Percentiles rank a stretch among this genome's conserved stretches.
Evolutionary conservation across 2,329 filamentous ascomycete species (phyloP).

Genomic region (Lecanosticta acicola): DNA sequence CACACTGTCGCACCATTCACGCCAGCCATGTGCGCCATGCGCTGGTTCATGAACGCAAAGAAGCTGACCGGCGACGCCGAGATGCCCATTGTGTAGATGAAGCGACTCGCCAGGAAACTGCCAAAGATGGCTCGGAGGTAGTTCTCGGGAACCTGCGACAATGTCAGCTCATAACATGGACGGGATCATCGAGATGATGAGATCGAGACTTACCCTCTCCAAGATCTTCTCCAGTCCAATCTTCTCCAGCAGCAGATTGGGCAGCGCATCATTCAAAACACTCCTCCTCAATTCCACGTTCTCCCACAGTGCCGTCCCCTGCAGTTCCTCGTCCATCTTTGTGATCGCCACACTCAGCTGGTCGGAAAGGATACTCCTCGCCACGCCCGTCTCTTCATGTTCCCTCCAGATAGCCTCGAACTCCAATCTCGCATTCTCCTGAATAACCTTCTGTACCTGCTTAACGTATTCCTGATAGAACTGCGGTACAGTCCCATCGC

Average conservation of each 20-base stretch:
- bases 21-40: slow-evolving; percentile 39
- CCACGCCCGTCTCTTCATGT: slow-evolving; percentile 70
- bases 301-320: slow-evolving; percentile 86
- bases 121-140: slow-evolving; percentile 96
- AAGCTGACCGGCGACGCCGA: slow-evolving; percentile 94
- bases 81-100: slow-evolving; percentile 93
- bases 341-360: slow-evolving; percentile 88
- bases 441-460: slow-evolving; percentile 83
- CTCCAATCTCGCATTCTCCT: slow-evolving; percentile 84
- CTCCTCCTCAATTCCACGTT: slow-evolving; percentile 70
- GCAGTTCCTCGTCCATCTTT: slow-evolving; percentile 91
- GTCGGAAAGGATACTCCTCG: slow-evolving; percentile 84
- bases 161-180: not conserved
- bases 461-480: slow-evolving; percentile 95
- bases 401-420: slow-evolving; percentile 99
- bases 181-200: not conserved
- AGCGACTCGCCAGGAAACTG: slow-evolving; percentile 87
- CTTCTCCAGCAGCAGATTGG: slow-evolving; percentile 75
- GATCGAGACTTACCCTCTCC: slow-evolving; percentile 60
- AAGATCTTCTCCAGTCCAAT: slow-evolving; percentile 87
- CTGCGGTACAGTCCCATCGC: slow-evolving; percentile 70
- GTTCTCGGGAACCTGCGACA: slow-evolving; percentile 66
- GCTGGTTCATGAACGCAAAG: slow-evolving; percentile 72
- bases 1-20: slow-evolving; percentile 6
- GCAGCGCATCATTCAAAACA: slow-evolving; percentile 79